These are phyloP conservation scores for Fraxinus latifolia DNA, from an alignment of 305 asterid species.

Conservation along the genomic window DNA sequence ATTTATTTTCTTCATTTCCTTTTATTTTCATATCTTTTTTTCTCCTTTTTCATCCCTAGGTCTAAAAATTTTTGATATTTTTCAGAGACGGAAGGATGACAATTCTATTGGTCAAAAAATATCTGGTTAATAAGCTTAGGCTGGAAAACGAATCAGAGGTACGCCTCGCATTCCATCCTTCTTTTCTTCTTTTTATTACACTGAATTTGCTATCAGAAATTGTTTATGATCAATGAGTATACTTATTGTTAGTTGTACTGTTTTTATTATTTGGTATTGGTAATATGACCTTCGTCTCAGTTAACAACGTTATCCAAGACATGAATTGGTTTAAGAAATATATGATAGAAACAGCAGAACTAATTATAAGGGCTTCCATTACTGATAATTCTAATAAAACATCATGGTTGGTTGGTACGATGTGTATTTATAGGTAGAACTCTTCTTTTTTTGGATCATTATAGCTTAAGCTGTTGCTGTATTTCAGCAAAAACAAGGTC, in stretches of 20 bases:
- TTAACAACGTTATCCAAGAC: not conserved
- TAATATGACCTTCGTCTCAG: not conserved
- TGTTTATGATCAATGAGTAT: not conserved
- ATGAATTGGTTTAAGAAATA: slow-evolving; percentile 41
- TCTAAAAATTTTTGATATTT: not conserved
- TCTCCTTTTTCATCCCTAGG: not conserved
- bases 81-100: slow-evolving; percentile 88
- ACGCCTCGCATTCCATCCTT: slow-evolving; percentile 23
- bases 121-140: slow-evolving; percentile 76
- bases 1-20: slow-evolving; percentile 7
- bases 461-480: slow-evolving; percentile 32
- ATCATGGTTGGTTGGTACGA: slow-evolving; percentile 67
- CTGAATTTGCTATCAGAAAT: not conserved
- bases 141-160: slow-evolving; percentile 93
- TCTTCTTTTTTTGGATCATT: slow-evolving; percentile 33
- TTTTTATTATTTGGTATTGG: not conserved
- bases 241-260: not conserved
- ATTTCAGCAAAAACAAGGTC: not conserved
- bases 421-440: slow-evolving; percentile 47
- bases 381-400: slow-evolving; percentile 24
- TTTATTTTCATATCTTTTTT: not conserved
- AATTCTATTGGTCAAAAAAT: slow-evolving; percentile 72
- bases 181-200: not conserved
- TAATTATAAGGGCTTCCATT: slow-evolving; percentile 27
- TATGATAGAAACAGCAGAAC: slow-evolving; percentile 61